phyloP scores from a whole-genome alignment of 2,329 filamentous ascomycete genomes.

The Cercospora brassicicola region DNA sequence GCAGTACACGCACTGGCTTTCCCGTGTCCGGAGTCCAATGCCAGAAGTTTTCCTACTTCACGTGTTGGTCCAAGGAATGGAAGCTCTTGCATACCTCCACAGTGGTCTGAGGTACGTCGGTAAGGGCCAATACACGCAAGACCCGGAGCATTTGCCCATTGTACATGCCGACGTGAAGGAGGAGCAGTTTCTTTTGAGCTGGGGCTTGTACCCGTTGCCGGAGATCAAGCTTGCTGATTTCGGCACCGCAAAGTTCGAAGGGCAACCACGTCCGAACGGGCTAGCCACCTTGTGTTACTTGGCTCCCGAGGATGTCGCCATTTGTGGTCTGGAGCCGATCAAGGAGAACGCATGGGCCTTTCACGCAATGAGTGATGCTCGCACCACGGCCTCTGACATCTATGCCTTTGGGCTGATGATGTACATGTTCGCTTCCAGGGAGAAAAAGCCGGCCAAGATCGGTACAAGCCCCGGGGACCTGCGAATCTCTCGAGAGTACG shows the following conservation, averaged over 20 bases:
- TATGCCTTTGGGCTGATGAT: conserved; percentile 28
- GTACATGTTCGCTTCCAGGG: conserved; percentile 16
- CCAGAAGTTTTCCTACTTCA: conserved; percentile 26
- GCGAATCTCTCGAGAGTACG: conserved; percentile 11
- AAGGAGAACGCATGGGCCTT: not conserved
- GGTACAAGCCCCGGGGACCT: not conserved
- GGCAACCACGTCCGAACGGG: not conserved
- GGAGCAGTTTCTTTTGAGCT: conserved; percentile 22
- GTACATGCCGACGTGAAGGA: conserved; percentile 28
- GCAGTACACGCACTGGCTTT: conserved; percentile 8
- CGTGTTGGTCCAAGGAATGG: conserved; percentile 19
- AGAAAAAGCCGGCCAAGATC: not conserved
- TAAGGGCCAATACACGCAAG: conserved; percentile 11
- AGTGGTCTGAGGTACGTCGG: conserved; percentile 18
- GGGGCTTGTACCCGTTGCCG: conserved; percentile 4
- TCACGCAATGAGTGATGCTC: not conserved
- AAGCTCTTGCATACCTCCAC: conserved; percentile 25
- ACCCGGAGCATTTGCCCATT: conserved; percentile 8
- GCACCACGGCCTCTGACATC: conserved; percentile 19
- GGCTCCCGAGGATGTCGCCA: not conserved
- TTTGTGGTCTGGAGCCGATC: not conserved
- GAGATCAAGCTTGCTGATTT: conserved; percentile 24
- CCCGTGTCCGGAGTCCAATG: not conserved
- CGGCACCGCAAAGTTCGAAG: conserved; percentile 10
- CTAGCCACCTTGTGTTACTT: not conserved